These are phyloP conservation scores for Knufia fluminis DNA, from an alignment of 2,329 filamentous ascomycete genomes.

Conservation along the genomic window DNA sequence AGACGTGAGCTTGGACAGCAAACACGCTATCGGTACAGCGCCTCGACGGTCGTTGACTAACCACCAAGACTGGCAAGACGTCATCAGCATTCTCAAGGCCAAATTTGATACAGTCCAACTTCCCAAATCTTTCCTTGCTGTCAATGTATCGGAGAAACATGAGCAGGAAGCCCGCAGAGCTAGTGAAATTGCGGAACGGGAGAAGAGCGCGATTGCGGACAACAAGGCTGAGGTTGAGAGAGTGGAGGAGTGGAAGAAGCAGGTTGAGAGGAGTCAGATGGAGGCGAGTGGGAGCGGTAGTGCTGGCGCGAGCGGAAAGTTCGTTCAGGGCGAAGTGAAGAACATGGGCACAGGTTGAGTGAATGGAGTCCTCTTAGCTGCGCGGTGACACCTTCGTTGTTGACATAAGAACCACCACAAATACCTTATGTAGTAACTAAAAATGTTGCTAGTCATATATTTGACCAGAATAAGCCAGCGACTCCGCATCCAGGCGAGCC, in stretches of 20 bases:
- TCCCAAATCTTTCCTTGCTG: slow-evolving; percentile 42
- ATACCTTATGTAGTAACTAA: too few species aligned
- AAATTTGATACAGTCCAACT: slow-evolving; percentile 80
- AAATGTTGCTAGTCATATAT: too few species aligned
- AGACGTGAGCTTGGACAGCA: slow-evolving; percentile 90
- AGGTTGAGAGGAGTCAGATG: neutral
- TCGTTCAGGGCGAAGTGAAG: neutral
- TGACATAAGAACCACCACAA: too few species aligned
- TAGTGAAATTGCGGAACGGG: slow-evolving; percentile 6
- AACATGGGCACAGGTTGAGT: too few species aligned
- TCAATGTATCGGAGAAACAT: slow-evolving; percentile 44
- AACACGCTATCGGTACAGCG: slow-evolving; percentile 91
- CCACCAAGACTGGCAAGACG: slow-evolving; percentile 89
- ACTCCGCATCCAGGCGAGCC: too few species aligned
- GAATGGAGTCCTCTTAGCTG: too few species aligned
- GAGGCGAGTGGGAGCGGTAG: too few species aligned
- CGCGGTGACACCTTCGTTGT: too few species aligned
- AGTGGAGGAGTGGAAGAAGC: neutral
- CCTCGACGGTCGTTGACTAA: slow-evolving; percentile 81
- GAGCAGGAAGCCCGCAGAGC: slow-evolving; percentile 23
- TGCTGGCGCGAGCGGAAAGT: too few species aligned
- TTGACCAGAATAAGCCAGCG: too few species aligned
- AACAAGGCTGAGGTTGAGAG: neutral
- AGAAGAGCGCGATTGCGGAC: neutral
- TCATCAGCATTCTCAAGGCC: slow-evolving; percentile 88